Base-by-base conservation (phyloP, 257 asterid genomes). In the Forsythia suspensa region DNA sequence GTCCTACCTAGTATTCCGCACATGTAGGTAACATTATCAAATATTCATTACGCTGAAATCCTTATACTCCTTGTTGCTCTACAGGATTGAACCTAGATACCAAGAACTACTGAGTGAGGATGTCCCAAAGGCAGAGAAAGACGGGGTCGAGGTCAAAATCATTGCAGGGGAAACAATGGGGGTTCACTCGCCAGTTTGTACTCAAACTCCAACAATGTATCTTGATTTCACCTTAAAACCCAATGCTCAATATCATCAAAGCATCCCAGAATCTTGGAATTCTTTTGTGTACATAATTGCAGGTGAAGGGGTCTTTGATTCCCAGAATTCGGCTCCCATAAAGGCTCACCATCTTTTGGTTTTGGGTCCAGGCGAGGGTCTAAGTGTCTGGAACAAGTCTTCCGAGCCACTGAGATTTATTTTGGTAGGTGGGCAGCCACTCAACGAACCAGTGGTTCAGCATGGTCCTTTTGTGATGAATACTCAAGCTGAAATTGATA, bases 381-480 rank as follows among this genome's bases (percentile, higher is more conserved):
- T 95, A 3, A 91, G 98, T 74, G 97, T 84, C 42, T 93, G 97
- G 98, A 95, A 93, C 91, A 87, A 71, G 75, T 86, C 93, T 15
- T 80, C 89, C 1, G 72, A 63, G 73, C 71, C 89, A 43, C 71
- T 95, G 84, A 89, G 96, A 85, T 93, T 91, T 79, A 85, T 95
- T 70, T 70, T 95, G 82, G 88, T 91, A 3, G 92, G 91, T 8
- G 99, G 99, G 39, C 82, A 89, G 80, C 99, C 99, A n/a, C 80
- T 95, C 11, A 88, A 88, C 48, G 99, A 95, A 68, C 96, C 98
- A 2, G 95, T 95, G 13, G 96, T 83, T 65, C 97, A 91, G 82
- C 90, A 91, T 63, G 99, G 99, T 71, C 99, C 99, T 8, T 95
- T 95, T 85, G 99, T 95, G 86, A 95, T 95, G 99, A 95, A 93